A percentile compares a stretch with the other conserved stretches of the same genome.
phyloP scores from a whole-genome alignment of 805 yeast genomes.

The Candida railenensis region DNA sequence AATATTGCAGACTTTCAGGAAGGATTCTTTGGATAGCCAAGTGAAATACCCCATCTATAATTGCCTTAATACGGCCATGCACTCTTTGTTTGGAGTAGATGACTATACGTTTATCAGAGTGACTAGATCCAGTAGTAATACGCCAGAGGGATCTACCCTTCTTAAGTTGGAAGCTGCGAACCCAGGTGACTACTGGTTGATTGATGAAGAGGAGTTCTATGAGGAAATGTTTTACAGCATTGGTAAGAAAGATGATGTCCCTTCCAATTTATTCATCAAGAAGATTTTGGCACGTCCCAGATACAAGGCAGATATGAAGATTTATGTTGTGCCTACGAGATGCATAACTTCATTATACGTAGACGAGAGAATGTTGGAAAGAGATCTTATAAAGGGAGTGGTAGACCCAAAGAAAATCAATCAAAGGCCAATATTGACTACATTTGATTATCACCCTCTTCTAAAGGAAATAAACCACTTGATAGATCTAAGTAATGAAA shows the following conservation, averaged over 20 bases:
- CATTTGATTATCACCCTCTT: slow-evolving; percentile 16
- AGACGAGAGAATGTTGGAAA: slow-evolving; percentile 48
- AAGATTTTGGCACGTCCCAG: slow-evolving; percentile 61
- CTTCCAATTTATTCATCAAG: slow-evolving; percentile 51
- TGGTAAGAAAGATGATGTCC: slow-evolving; percentile 42
- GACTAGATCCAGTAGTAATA: slow-evolving; percentile 54
- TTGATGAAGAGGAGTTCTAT: slow-evolving; percentile 47
- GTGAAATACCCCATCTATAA: slow-evolving; percentile 33
- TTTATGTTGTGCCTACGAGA: slow-evolving; percentile 50
- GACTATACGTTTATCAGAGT: slow-evolving; percentile 50
- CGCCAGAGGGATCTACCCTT: slow-evolving; percentile 50
- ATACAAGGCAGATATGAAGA: slow-evolving; percentile 61
- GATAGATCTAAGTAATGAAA: too few relatives aligned
- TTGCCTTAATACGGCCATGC: slow-evolving; percentile 47
- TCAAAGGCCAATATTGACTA: slow-evolving; percentile 9
- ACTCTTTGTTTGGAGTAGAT: slow-evolving; percentile 37
- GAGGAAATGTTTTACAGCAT: slow-evolving; percentile 39
- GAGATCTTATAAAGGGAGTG: slow-evolving; percentile 52
- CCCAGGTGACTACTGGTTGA: slow-evolving; percentile 50
- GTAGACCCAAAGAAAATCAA: slow-evolving; percentile 26
- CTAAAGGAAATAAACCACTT: slow-evolving; percentile 9
- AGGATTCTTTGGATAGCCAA: slow-evolving; percentile 9
- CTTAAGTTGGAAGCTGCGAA: slow-evolving; percentile 54
- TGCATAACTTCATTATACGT: slow-evolving; percentile 43
- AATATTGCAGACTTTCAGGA: slow-evolving; percentile 31